Evolutionary conservation across 1,139 yeast species (phyloP).

Genomic region (Sporopachydermia cereana): DNA sequence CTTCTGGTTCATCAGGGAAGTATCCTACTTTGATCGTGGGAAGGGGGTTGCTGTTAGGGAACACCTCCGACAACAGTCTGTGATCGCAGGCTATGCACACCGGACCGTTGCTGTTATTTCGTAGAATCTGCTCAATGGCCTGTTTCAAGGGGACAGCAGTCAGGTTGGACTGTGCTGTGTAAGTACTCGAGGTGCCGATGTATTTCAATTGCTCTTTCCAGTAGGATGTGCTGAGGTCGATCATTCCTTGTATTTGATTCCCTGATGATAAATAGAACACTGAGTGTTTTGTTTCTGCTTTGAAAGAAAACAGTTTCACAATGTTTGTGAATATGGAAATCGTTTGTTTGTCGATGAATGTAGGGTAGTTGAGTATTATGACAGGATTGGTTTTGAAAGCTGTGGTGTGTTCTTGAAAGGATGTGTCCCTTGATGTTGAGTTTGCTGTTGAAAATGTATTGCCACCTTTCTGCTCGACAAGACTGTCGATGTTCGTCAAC

Average conservation of each 20-base stretch:
- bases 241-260: not conserved
- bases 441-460: too few relatives aligned
- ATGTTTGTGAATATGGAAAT: too few relatives aligned
- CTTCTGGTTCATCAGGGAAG: not conserved
- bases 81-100: not conserved
- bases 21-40: constrained; percentile 1
- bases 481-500: too few relatives aligned
- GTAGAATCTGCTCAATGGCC: not conserved
- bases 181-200: not conserved
- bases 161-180: not conserved
- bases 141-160: not conserved
- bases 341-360: too few relatives aligned
- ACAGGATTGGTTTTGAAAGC: too few relatives aligned
- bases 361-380: too few relatives aligned
- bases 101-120: not conserved
- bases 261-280: not conserved
- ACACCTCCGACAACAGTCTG: not conserved
- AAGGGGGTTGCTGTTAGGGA: not conserved
- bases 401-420: too few relatives aligned
- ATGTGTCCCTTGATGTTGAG: too few relatives aligned
- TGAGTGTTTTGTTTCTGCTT: not conserved
- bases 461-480: too few relatives aligned
- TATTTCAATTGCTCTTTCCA: not conserved
- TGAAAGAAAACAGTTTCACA: not conserved
- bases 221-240: not conserved